These are phyloP conservation scores for Boletus bicolor DNA, from an alignment of 768 basidiomycete genomes.

Conservation along the genomic window DNA sequence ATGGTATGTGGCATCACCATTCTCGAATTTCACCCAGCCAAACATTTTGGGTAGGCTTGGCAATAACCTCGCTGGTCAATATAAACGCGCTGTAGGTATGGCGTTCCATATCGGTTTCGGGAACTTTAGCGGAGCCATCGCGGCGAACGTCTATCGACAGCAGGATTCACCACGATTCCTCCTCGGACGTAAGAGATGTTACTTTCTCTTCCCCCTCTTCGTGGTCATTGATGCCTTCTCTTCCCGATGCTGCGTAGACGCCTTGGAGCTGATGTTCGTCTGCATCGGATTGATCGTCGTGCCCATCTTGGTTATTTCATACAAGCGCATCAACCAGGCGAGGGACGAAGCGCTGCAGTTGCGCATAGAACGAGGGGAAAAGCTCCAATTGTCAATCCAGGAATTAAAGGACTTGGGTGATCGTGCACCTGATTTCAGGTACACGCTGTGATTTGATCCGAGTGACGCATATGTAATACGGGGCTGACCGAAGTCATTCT, in stretches of 20 bases:
- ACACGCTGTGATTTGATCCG: conserved; percentile 37
- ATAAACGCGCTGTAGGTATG: conserved; percentile 67
- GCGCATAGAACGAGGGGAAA: conserved; percentile 20
- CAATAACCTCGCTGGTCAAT: conserved; percentile 56
- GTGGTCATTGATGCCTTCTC: not conserved
- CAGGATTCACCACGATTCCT: conserved; percentile 59
- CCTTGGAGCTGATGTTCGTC: conserved; percentile 63
- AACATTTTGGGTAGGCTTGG: conserved; percentile 43
- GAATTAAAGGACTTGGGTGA: conserved; percentile 47
- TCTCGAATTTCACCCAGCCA: not conserved
- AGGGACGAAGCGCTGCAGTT: conserved; percentile 37
- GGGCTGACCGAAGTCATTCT: not conserved
- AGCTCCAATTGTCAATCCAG: conserved; percentile 9
- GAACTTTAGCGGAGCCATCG: conserved; percentile 63
- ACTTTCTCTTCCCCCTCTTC: not conserved
- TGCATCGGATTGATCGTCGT: conserved; percentile 57
- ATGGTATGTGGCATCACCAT: conserved; percentile 43
- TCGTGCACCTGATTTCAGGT: conserved; percentile 60
- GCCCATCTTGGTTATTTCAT: conserved; percentile 46
- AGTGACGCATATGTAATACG: too few relatives aligned
- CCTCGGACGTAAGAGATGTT: conserved; percentile 51
- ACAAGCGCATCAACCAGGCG: conserved; percentile 53
- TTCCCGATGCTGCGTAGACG: conserved; percentile 38
- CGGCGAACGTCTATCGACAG: conserved; percentile 58
- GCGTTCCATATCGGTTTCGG: conserved; percentile 52